Evolutionary conservation across 2,329 filamentous ascomycete genomes (phyloP), one percentile per base, ranked within the genome.

Genomic region (Alternaria longipes): DNA sequence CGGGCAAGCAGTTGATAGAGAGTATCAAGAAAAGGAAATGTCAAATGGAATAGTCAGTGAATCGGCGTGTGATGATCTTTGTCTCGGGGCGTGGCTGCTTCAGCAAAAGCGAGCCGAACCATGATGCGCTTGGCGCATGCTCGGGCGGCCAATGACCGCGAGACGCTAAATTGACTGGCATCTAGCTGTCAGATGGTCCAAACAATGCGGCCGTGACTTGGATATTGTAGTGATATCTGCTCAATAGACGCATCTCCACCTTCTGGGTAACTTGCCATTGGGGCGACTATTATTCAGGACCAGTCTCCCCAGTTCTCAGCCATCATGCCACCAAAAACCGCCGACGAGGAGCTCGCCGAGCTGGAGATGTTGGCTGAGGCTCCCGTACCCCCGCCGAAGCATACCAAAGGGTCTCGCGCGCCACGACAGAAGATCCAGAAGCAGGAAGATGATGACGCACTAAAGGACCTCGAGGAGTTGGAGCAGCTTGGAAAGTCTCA

Each of bases 401-500:
- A 64, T 51, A 64, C 70, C 63, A 87, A 87, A 74, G 65, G 60
- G 20, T 41, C 72, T 66, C 84, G 85, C 55, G 80, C 84, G 20
- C 74, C 81, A 52, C 75, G 79, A 56, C 70, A 78, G 62, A 76
- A 77, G 63, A 74, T 77, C 59, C 72, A 78, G 56, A 78, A 79
- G 47, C 72, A 78, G 30, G 77, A 83, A 71, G 86, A 92, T 70
- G 93, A 97, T 76, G 88, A 94, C 62, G 88, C 94, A 59, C 86
- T 98, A 40, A 93, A 93, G 64, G 94, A 97, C 71, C 87, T 98
- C 63, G 92, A 96, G 78, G 89, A 90, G 70, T 87, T 97, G 44
- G 92, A 79, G 58, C 74, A 74, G 2, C 69, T 79, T 2, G 76
- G 74, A 26, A 79, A 78, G 66, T 72, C 73, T 88, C 71, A 85